phyloP scores from a whole-genome alignment of 1,284 basidiomycete species.

The Pholiota adiposa region DNA sequence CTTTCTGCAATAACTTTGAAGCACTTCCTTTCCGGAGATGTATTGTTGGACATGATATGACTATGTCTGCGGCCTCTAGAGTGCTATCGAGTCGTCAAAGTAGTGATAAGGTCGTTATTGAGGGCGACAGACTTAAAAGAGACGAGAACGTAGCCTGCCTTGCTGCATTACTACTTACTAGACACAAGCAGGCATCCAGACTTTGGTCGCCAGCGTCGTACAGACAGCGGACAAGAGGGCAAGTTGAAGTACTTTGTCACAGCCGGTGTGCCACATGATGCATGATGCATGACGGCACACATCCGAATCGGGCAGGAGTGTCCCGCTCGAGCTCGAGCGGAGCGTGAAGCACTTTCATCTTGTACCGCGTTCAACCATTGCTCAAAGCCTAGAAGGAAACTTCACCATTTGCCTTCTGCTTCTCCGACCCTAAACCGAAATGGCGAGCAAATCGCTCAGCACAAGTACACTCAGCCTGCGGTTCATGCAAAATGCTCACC shows the following conservation, averaged over 20 bases:
- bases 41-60: constrained; percentile 19
- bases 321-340: too few relatives aligned
- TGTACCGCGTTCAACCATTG: too few relatives aligned
- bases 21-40: constrained; percentile 31
- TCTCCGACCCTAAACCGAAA: constrained; percentile 31
- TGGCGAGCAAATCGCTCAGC: constrained; percentile 65
- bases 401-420: too few relatives aligned
- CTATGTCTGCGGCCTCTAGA: too few relatives aligned
- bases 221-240: not conserved
- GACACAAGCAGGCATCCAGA: not conserved
- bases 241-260: too few relatives aligned
- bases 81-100: not conserved
- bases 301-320: too few relatives aligned
- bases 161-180: not conserved
- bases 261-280: too few relatives aligned
- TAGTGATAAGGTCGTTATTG: not conserved
- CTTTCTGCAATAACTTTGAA: constrained; percentile 44
- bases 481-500: constrained; percentile 79
- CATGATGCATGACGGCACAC: too few relatives aligned
- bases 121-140: not conserved
- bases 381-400: too few relatives aligned
- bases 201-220: not conserved
- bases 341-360: too few relatives aligned
- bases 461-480: constrained; percentile 68
- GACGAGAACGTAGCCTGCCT: not conserved